Conservation (phyloP, 805 yeast genomes). For the Yamadazyma phyllophila region DNA sequence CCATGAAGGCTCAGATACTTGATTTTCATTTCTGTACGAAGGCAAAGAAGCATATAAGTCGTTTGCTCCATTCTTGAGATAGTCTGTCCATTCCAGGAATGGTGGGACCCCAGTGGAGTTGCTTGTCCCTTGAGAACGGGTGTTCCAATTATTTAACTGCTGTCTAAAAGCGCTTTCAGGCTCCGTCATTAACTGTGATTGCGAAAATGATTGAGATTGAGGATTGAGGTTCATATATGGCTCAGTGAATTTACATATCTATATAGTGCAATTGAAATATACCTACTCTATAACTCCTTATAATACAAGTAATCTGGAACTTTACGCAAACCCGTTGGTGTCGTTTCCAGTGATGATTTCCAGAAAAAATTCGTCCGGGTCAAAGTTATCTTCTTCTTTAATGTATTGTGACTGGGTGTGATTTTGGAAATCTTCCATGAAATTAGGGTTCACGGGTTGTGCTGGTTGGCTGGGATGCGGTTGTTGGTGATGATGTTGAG, state of each 20-base stretch:
- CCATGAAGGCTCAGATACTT: slow-evolving; percentile 69
- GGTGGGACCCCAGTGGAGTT: slow-evolving; percentile 19
- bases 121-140: slow-evolving; percentile 2
- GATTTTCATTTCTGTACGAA: slow-evolving; percentile 43
- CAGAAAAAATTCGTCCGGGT: slow-evolving; percentile 28
- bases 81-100: slow-evolving; percentile 43
- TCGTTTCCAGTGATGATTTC: slow-evolving; percentile 19
- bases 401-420: slow-evolving; percentile 8
- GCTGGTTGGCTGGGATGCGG: background rate
- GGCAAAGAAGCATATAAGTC: slow-evolving; percentile 69
- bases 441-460: slow-evolving; percentile 9
- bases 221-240: background rate
- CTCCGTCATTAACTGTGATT: slow-evolving; percentile 14
- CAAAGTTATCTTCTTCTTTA: slow-evolving; percentile 17
- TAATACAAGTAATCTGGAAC: background rate
- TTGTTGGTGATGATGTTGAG: background rate
- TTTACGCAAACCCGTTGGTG: background rate
- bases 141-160: slow-evolving; percentile 34
- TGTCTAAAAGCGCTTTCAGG: slow-evolving; percentile 34
- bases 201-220: background rate
- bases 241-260: background rate
- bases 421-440: slow-evolving; percentile 16
- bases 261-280: background rate
- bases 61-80: slow-evolving; percentile 43
- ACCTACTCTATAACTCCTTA: background rate